phyloP scores from a whole-genome alignment of 495 filamentous ascomycete genomes.

The Penicillium chermesinum region DNA sequence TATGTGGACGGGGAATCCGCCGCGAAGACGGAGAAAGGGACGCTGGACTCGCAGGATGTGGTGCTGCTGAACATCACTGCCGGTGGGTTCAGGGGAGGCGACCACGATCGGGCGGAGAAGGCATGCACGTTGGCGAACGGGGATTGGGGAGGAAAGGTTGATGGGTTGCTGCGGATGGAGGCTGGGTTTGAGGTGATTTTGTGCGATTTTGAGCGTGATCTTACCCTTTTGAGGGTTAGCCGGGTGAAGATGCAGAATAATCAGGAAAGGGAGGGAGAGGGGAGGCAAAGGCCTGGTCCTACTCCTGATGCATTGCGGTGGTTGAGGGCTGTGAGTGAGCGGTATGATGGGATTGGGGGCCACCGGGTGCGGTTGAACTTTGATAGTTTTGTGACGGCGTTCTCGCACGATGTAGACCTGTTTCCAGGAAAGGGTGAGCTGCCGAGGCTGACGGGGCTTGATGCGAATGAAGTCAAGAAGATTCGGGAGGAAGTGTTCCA shows the following conservation, averaged over 20 bases:
- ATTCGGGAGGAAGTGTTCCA: constrained; percentile 40
- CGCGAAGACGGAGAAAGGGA: constrained; percentile 53
- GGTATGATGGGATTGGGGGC: constrained; percentile 57
- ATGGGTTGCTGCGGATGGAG: constrained; percentile 63
- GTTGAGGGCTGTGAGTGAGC: constrained; percentile 41
- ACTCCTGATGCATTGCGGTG: constrained; percentile 16
- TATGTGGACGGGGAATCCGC: constrained; percentile 61
- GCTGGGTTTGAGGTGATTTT: constrained; percentile 65
- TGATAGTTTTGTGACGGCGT: constrained; percentile 55
- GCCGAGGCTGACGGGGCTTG: constrained; percentile 44
- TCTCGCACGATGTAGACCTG: constrained; percentile 51
- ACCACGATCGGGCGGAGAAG: constrained; percentile 40
- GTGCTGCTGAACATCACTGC: constrained; percentile 38
- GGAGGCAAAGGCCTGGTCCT: neutral
- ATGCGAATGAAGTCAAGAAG: constrained; percentile 27
- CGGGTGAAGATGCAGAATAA: constrained; percentile 16
- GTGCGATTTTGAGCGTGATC: constrained; percentile 52
- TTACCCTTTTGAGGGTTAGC: constrained; percentile 26
- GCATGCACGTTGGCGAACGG: constrained; percentile 46
- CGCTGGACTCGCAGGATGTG: constrained; percentile 55
- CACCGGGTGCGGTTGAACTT: constrained; percentile 53
- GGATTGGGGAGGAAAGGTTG: constrained; percentile 46
- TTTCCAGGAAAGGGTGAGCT: constrained; percentile 31
- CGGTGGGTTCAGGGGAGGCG: constrained; percentile 16
- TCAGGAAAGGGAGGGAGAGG: constrained; percentile 1